phyloP scores from a whole-genome alignment of 345 rosid genomes.

The Boechera retrofracta region DNA sequence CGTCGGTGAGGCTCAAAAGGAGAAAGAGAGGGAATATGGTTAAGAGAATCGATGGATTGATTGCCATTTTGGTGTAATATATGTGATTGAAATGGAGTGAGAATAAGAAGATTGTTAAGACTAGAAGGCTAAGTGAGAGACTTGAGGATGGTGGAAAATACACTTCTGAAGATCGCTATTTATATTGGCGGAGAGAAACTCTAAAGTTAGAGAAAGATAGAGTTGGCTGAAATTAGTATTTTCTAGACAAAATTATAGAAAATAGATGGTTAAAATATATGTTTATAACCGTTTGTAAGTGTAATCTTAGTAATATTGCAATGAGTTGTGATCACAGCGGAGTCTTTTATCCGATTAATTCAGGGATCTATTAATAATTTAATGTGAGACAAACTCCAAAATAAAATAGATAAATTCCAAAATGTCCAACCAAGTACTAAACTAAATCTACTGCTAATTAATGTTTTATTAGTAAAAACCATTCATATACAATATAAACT shows the following conservation, averaged over 20 bases:
- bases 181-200: constrained; percentile 32
- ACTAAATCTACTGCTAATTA: background rate
- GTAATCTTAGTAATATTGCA: background rate
- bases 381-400: constrained; percentile 11
- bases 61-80: constrained; percentile 24
- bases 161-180: constrained; percentile 35
- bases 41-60: constrained; percentile 5
- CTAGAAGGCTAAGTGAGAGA: constrained; percentile 9
- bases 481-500: background rate
- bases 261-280: constrained; percentile 17
- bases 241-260: constrained; percentile 3
- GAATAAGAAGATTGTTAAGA: constrained; percentile 8
- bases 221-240: constrained; percentile 17
- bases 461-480: background rate
- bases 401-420: background rate
- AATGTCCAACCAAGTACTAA: background rate
- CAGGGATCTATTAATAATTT: background rate
- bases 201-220: constrained; percentile 26
- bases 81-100: constrained; percentile 5
- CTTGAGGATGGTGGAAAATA: constrained; percentile 32
- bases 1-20: constrained; percentile 45
- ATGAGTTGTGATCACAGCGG: background rate
- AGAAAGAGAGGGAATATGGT: constrained; percentile 41
- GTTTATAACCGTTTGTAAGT: constrained; percentile 21
- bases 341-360: background rate